Conservation (phyloP, 371 early-diverging fungal genomes). For the Apophysomyces ossiformis region DNA sequence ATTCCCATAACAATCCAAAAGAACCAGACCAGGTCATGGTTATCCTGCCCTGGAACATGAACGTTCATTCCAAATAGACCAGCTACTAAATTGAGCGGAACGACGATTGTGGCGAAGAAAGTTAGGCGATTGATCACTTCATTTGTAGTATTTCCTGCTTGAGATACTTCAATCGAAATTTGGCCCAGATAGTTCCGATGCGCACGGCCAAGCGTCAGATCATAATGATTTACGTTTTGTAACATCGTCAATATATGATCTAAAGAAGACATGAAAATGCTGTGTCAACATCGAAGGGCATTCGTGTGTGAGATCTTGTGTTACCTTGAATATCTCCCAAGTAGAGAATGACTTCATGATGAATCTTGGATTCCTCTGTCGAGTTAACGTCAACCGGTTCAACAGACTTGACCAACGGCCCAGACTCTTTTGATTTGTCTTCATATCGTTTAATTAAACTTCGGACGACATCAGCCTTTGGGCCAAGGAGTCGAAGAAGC, state of each 20-base stretch:
- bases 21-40: constrained; percentile 75
- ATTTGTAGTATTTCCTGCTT: constrained; percentile 90
- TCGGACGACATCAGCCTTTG: constrained; percentile 86
- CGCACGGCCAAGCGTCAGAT: constrained; percentile 86
- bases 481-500: constrained; percentile 73
- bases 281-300: background rate
- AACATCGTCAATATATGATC: constrained; percentile 96
- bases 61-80: constrained; percentile 87
- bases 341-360: constrained; percentile 69
- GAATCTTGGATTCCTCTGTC: constrained; percentile 35
- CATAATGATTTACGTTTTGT: constrained; percentile 90
- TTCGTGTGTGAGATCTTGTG: too few relatives aligned
- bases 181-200: constrained; percentile 97
- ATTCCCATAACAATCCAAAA: constrained; percentile 74
- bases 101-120: constrained; percentile 86
- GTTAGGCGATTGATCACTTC: constrained; percentile 92
- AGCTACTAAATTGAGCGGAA: constrained; percentile 90
- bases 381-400: background rate
- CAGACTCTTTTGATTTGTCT: constrained; percentile 55
- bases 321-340: constrained; percentile 90
- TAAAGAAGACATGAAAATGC: constrained; percentile 19
- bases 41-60: constrained; percentile 75
- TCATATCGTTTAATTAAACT: constrained; percentile 66
- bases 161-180: constrained; percentile 95
- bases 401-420: constrained; percentile 37